Evolutionary conservation across 1,284 basidiomycete genomes (phyloP), one percentile per base, ranked within the genome.

Genomic region (Kalmanozyma brasiliensis): DNA sequence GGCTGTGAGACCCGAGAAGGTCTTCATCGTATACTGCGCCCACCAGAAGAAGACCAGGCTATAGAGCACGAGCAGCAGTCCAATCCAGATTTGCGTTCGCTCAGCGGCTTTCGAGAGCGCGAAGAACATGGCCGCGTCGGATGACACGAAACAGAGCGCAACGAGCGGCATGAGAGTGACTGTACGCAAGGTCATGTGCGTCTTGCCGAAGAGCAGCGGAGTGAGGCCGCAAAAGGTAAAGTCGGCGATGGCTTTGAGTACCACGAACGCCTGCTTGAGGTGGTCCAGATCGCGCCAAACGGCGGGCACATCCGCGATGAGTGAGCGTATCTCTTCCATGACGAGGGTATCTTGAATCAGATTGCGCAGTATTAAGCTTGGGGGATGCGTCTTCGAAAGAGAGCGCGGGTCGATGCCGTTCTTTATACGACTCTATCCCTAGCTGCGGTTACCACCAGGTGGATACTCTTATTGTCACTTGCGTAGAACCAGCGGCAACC

Each of bases 11-110:
- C 49, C 52, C 0, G 56, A 33, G 7, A 42, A 55, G 9, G 17
- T 13, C 16, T 20, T 38, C 48, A 63, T 62, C n/a, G 60, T 63
- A 40, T 63, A 69, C 32, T 63, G 66, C 10, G 66, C 55, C 66
- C 66, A 69, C 52, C 52, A 59, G 45, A 69, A 69, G 40, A 69
- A 60, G 24, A 60, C 16, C 4, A 63, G 37, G 20, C 59, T 56
- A 48, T 69, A 69, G n/a, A 17, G 8, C 8, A 63, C n/a, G 4
- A 69, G 44, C n/a, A 34, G 22, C 29, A 56, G 11, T 13, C 33
- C 66, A 33, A 69, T 63, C 14, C 35, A 47, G 5, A 41, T 26
- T 30, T 69, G 59, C 4, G 56, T 59, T 10, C 38, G 2, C 8
- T 59, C 60, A 14, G 66, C 66, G 13, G 66, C 63, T 17, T 69